A percentile compares a stretch with the other conserved stretches of the same genome.
phyloP scores from a whole-genome alignment of 495 filamentous ascomycete species.

The Aspergillus ellipticus region DNA sequence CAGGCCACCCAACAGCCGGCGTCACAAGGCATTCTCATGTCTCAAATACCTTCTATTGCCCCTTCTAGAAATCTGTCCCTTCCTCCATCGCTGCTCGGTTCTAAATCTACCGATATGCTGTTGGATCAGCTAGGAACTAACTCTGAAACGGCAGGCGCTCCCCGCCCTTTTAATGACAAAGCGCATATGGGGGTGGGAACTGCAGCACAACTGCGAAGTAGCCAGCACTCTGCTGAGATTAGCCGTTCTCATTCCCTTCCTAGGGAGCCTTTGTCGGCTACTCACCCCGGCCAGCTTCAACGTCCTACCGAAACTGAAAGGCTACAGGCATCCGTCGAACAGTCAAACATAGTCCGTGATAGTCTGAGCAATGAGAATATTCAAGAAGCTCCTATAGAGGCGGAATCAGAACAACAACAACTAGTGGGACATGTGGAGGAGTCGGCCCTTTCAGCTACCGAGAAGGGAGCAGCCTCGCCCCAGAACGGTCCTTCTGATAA shows the following conservation, averaged over 20 bases:
- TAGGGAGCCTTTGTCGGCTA: not conserved
- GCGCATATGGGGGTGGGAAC: not conserved
- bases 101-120: not conserved
- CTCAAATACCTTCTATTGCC: constrained; percentile 2
- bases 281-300: not conserved
- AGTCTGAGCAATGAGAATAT: not conserved
- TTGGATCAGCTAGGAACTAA: constrained; percentile 1
- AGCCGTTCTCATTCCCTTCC: not conserved
- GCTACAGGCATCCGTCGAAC: not conserved
- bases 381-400: not conserved
- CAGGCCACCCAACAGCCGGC: not conserved
- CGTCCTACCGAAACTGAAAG: not conserved
- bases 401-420: not conserved
- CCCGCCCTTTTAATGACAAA: not conserved
- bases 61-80: not conserved
- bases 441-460: not conserved
- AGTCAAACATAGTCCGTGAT: not conserved
- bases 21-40: constrained; percentile 3
- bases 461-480: not conserved
- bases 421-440: not conserved
- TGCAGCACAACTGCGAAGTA: not conserved
- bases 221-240: not conserved
- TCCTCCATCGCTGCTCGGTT: not conserved
- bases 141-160: not conserved
- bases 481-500: not conserved